Evolutionary conservation across 2,329 filamentous ascomycete species (phyloP).

Genomic region (Hymenoscyphus repandus): DNA sequence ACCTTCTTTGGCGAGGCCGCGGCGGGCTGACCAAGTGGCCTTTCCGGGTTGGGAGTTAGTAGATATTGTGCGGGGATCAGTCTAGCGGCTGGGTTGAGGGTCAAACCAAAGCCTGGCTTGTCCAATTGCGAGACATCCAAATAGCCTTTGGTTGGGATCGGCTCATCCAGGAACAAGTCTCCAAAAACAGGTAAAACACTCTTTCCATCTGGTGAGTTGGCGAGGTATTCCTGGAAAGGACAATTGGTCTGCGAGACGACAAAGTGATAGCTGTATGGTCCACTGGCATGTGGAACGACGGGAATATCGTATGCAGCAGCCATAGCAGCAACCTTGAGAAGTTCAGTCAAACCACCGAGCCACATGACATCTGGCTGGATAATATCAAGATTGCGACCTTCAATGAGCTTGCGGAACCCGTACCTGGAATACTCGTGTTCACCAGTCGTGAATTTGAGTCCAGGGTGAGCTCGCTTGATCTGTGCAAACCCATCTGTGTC

Average conservation of each 20-base stretch:
- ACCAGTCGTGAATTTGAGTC: constrained; percentile 89
- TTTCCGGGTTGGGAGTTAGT: constrained; percentile 59
- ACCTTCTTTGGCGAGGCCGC: constrained; percentile 11
- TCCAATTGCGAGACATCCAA: constrained; percentile 75
- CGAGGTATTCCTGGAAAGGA: constrained; percentile 93
- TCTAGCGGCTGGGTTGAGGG: constrained; percentile 71
- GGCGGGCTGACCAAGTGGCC: constrained; percentile 33
- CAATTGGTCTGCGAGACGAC: constrained; percentile 90
- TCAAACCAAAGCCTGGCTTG: constrained; percentile 85
- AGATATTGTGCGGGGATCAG: constrained; percentile 72
- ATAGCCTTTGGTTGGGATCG: constrained; percentile 78
- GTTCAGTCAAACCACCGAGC: constrained; percentile 87
- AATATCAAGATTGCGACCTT: constrained; percentile 87
- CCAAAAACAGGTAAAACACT: constrained; percentile 89
- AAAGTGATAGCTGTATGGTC: constrained; percentile 94
- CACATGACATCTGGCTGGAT: constrained; percentile 97
- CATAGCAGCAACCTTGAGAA: constrained; percentile 83
- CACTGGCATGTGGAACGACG: constrained; percentile 90
- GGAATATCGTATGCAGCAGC: constrained; percentile 91
- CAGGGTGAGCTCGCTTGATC: constrained; percentile 86
- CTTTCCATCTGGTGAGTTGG: constrained; percentile 87
- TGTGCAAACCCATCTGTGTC: constrained; percentile 87
- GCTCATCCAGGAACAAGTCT: constrained; percentile 84
- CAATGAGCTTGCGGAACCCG: constrained; percentile 90
- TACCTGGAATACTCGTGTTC: constrained; percentile 95